These are phyloP conservation scores for Cyberlindnera xishuangbannaensis DNA, from an alignment of 805 yeast genomes.

Conservation along the genomic window DNA sequence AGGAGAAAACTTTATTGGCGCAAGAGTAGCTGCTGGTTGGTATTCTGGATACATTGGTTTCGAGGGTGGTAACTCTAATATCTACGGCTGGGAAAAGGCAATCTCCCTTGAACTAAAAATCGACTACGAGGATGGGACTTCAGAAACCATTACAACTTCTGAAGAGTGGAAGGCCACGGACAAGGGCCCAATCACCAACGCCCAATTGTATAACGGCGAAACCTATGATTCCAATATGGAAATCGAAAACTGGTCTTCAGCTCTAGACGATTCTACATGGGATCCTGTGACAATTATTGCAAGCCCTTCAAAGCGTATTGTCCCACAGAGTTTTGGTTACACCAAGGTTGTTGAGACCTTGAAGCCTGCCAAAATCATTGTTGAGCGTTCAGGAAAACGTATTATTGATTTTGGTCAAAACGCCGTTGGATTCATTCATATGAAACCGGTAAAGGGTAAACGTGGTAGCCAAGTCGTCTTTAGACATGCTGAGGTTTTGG, in stretches of 20 bases:
- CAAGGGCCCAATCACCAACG: constrained; percentile 13
- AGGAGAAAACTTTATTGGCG: constrained; percentile 14
- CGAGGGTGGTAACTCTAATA: constrained; percentile 15
- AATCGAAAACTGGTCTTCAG: constrained; percentile 11
- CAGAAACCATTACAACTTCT: constrained; percentile 8
- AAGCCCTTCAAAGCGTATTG: constrained; percentile 9
- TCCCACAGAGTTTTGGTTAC: constrained; percentile 14
- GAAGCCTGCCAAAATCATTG: constrained; percentile 9
- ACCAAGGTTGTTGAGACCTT: constrained; percentile 8
- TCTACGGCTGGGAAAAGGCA: constrained; percentile 12
- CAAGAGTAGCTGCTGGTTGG: constrained; percentile 18
- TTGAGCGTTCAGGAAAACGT: constrained; percentile 8
- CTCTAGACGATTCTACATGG: constrained; percentile 6
- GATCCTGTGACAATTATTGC: constrained; percentile 4
- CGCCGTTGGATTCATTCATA: constrained; percentile 15
- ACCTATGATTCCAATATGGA: constrained; percentile 12
- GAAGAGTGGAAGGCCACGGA: constrained; percentile 11
- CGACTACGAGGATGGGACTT: constrained; percentile 11
- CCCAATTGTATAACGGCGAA: constrained; percentile 17
- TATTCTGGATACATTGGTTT: constrained; percentile 14
- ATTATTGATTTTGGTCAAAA: constrained; percentile 15
- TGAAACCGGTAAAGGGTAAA: constrained; percentile 9
- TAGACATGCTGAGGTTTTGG: constrained; percentile 16
- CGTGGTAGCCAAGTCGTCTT: constrained; percentile 8
- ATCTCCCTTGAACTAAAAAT: constrained; percentile 9